A percentile compares a stretch with the other conserved stretches of the same genome.
phyloP scores from a whole-genome alignment of 768 basidiomycete genomes.

The Suillus brevipes region DNA sequence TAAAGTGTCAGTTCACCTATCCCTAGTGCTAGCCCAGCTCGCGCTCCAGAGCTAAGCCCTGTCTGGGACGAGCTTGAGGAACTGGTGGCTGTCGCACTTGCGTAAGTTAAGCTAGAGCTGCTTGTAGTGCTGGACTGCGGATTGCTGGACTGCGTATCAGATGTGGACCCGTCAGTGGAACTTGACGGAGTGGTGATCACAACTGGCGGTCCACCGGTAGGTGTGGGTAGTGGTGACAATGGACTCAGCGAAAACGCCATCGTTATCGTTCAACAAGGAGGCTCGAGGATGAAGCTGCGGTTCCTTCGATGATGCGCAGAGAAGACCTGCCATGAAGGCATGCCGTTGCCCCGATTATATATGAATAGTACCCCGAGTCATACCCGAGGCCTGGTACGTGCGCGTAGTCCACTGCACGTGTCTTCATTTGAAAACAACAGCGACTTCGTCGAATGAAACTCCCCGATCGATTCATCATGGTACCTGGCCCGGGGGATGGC shows the following conservation, averaged over 20 bases:
- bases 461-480: neutral
- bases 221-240: neutral
- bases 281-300: neutral
- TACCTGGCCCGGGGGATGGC: neutral
- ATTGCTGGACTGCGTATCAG: neutral
- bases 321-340: neutral
- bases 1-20: constrained; percentile 18
- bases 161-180: neutral
- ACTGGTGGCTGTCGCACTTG: neutral
- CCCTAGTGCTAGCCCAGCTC: constrained; percentile 29
- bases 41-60: constrained; percentile 15
- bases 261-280: neutral
- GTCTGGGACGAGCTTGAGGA: constrained; percentile 7
- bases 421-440: neutral
- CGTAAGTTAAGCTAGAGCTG: constrained; percentile 7
- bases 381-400: neutral
- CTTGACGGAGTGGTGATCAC: neutral
- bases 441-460: too few relatives aligned
- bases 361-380: neutral
- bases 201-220: neutral
- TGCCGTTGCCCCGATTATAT: neutral
- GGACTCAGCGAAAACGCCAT: neutral
- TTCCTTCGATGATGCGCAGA: neutral
- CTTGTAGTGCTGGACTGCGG: neutral
- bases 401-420: neutral